These are phyloP conservation scores for Verticillium isaacii DNA, from an alignment of 2,329 filamentous ascomycete genomes.

Conservation along the genomic window DNA sequence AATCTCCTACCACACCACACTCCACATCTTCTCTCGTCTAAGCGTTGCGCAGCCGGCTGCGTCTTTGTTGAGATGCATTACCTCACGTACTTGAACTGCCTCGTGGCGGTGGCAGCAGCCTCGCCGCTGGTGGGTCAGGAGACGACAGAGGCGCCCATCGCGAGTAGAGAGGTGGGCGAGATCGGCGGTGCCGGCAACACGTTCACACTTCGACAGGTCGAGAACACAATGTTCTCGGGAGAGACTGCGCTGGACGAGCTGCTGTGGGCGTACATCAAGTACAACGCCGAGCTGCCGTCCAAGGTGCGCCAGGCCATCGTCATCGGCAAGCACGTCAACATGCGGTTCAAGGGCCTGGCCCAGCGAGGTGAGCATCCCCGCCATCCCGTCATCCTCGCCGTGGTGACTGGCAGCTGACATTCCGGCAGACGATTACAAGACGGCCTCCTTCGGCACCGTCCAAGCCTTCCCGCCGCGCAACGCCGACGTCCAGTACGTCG, in stretches of 20 bases:
- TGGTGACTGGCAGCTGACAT: background rate
- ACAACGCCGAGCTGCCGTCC: constrained; percentile 23
- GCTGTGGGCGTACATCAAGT: constrained; percentile 30
- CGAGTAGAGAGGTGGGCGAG: background rate
- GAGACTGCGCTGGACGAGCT: constrained; percentile 24
- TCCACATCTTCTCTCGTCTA: background rate
- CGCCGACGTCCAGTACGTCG: constrained; percentile 53
- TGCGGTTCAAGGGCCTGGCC: constrained; percentile 15
- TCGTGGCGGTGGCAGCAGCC: background rate
- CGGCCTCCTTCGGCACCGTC: constrained; percentile 16
- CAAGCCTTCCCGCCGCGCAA: constrained; percentile 22
- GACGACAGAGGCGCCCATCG: background rate
- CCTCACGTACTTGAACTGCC: background rate
- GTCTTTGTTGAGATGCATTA: background rate
- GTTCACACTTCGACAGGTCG: background rate
- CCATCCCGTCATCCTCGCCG: background rate
- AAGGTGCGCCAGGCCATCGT: constrained; percentile 18
- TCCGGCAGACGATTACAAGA: constrained; percentile 5
- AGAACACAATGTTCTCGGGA: background rate
- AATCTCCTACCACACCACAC: background rate
- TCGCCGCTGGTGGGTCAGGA: background rate
- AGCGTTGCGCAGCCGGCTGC: background rate
- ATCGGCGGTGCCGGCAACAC: background rate
- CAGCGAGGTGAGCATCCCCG: background rate
- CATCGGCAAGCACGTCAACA: constrained; percentile 16